Conservation (phyloP, 1,139 yeast species). For the Saccharomycopsis hybrid region DNA sequence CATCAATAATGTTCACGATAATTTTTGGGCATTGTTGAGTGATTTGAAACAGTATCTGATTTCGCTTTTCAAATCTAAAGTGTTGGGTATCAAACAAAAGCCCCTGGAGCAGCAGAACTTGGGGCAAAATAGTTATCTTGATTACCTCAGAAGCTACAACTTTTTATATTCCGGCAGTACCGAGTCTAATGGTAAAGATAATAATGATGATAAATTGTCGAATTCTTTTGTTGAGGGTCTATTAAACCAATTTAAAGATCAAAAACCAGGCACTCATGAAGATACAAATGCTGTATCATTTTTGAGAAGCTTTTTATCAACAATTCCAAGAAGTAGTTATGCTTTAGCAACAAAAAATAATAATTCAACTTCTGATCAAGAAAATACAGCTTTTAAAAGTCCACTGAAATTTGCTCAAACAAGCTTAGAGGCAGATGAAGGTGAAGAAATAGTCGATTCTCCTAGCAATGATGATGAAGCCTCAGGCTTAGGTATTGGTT, state of each 20-base stretch:
- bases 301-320: slow-evolving; percentile 13
- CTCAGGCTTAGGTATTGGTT: not conserved
- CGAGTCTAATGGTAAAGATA: not conserved
- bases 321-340: slow-evolving; percentile 15
- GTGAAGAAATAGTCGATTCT: not conserved
- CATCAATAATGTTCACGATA: slow-evolving; percentile 17
- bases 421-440: not conserved
- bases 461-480: not conserved
- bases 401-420: too few species aligned
- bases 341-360: slow-evolving; percentile 1
- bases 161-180: not conserved
- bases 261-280: not conserved
- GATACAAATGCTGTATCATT: slow-evolving; percentile 6
- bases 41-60: slow-evolving; percentile 5
- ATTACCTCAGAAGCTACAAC: slow-evolving; percentile 1
- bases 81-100: slow-evolving; percentile 3
- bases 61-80: slow-evolving; percentile 1
- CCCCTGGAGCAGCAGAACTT: not conserved
- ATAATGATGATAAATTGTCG: slow-evolving; percentile 8
- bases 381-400: not conserved
- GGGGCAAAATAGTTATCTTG: slow-evolving; percentile 2
- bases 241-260: slow-evolving; percentile 20
- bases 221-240: slow-evolving; percentile 18
- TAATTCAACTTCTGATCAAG: not conserved
- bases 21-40: slow-evolving; percentile 7